phyloP scores from a whole-genome alignment of 2,329 filamentous ascomycete genomes.

The Fusarium subglutinans region DNA sequence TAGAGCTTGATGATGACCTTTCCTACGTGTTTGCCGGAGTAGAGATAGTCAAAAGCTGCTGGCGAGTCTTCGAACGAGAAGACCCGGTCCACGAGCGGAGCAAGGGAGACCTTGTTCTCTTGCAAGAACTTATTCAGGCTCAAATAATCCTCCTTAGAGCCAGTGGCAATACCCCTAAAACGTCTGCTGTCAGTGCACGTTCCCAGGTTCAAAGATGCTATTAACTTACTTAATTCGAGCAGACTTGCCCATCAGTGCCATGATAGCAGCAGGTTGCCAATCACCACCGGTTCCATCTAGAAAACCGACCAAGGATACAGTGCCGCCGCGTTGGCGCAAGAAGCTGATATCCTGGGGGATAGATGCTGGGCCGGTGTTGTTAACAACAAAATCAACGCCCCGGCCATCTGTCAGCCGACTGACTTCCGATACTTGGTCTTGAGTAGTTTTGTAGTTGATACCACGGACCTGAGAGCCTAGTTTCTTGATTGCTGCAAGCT shows the following conservation, averaged over 20 bases:
- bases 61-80: background rate
- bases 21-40: background rate
- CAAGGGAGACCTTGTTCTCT: background rate
- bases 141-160: background rate
- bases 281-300: background rate
- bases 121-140: background rate
- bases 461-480: fast-evolving
- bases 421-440: background rate
- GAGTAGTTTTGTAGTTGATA: background rate
- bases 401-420: fast-evolving
- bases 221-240: background rate
- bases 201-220: background rate
- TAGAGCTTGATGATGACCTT: background rate
- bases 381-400: background rate
- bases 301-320: background rate
- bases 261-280: background rate
- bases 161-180: background rate
- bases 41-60: background rate
- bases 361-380: background rate
- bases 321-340: background rate
- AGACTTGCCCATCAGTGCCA: background rate
- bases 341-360: background rate
- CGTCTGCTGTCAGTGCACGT: background rate
- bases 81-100: background rate
- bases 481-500: background rate